These are phyloP conservation scores for Hyphopichia wangnamkhiaoensis DNA, from an alignment of 1,139 yeast species.

Conservation along the genomic window DNA sequence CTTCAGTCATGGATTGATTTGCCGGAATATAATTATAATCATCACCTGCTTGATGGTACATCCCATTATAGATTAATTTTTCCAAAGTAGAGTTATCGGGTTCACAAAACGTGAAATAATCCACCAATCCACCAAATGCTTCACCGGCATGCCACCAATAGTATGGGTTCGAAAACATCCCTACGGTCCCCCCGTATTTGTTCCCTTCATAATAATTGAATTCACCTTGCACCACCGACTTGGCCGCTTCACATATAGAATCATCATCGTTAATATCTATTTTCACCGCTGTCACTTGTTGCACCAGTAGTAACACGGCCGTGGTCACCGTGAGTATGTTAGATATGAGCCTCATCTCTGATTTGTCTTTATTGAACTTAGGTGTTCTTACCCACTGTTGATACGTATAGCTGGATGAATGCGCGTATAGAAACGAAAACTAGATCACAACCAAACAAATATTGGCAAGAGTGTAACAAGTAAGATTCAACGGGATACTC, in stretches of 20 bases:
- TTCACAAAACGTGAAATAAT: slow-evolving; percentile 52
- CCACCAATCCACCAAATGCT: slow-evolving; percentile 63
- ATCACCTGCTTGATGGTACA: slow-evolving; percentile 55
- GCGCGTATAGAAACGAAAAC: too few relatives aligned
- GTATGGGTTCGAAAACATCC: slow-evolving; percentile 59
- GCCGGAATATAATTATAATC: slow-evolving; percentile 55
- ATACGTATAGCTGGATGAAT: too few relatives aligned
- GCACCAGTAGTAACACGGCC: background rate
- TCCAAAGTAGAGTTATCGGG: slow-evolving; percentile 43
- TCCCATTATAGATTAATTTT: slow-evolving; percentile 37
- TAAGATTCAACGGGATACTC: too few relatives aligned
- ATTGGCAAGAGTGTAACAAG: too few relatives aligned
- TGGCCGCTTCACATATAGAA: slow-evolving; percentile 54
- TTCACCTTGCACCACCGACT: slow-evolving; percentile 48
- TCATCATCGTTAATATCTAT: slow-evolving; percentile 23
- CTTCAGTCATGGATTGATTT: slow-evolving; percentile 63
- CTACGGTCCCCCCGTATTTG: slow-evolving; percentile 56
- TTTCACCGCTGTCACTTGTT: slow-evolving; percentile 10
- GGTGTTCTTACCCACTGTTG: too few relatives aligned
- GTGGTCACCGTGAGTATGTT: background rate
- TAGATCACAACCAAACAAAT: too few relatives aligned
- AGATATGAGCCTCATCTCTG: background rate
- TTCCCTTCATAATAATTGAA: slow-evolving; percentile 60
- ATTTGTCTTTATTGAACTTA: too few relatives aligned
- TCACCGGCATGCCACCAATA: slow-evolving; percentile 79